Evolutionary conservation across 768 basidiomycete species (phyloP).

Genomic region (Candolleomyces efflorescens): DNA sequence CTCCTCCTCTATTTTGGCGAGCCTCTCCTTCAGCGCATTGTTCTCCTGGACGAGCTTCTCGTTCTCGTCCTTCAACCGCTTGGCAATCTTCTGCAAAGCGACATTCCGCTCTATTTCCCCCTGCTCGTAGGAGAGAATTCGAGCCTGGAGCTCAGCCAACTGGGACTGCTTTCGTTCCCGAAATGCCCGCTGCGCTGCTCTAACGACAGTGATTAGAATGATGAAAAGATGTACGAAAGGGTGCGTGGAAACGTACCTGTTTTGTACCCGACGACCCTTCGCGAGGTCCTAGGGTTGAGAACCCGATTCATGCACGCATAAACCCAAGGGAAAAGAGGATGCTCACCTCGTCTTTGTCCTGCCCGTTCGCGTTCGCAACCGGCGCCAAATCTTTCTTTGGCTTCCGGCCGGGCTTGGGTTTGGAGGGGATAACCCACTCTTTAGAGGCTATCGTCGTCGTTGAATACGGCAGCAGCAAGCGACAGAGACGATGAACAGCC

Average conservation of each 20-base stretch:
- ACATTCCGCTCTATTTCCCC: conserved; percentile 89
- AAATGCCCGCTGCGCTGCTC: conserved; percentile 87
- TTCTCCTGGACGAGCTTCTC: conserved; percentile 71
- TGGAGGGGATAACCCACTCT: conserved; percentile 85
- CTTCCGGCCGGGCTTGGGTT: conserved; percentile 84
- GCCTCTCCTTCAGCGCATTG: conserved; percentile 46
- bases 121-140: conserved; percentile 80
- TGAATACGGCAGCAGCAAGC: too few species aligned
- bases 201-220: conserved; percentile 22
- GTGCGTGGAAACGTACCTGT: conserved; percentile 44
- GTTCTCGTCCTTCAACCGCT: conserved; percentile 85
- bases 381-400: conserved; percentile 65
- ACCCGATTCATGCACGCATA: conserved; percentile 1
- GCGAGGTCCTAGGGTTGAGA: conserved; percentile 34
- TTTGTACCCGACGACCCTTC: conserved; percentile 72
- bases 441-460: conserved; percentile 56
- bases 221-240: background rate
- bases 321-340: background rate
- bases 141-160: conserved; percentile 82
- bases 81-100: conserved; percentile 77
- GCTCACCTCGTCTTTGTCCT: conserved; percentile 47
- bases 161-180: conserved; percentile 87
- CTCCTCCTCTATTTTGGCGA: conserved; percentile 27
- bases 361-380: conserved; percentile 13
- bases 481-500: conserved; percentile 5